Evolutionary conservation across 2,329 filamentous ascomycete species (phyloP).

Genomic region (Aspergillus brunneoviolaceus): DNA sequence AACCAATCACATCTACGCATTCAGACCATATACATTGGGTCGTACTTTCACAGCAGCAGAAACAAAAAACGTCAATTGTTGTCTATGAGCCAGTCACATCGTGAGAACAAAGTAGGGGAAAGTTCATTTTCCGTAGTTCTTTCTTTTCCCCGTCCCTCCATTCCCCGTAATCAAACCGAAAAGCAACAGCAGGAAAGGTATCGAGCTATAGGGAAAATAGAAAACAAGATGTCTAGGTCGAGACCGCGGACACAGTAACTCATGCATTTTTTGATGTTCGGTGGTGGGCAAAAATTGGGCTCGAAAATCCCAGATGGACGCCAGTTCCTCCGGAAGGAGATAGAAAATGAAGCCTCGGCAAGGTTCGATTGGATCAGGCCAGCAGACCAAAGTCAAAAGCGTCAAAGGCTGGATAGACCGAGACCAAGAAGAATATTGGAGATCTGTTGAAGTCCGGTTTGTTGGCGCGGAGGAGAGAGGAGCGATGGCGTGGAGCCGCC

Average conservation of each 20-base stretch:
- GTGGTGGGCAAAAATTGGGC: constrained; percentile 4
- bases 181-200: constrained; percentile 2
- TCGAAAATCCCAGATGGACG: constrained; percentile 3
- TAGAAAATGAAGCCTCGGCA: neutral
- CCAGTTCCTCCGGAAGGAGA: constrained; percentile 2
- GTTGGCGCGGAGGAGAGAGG: neutral
- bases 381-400: constrained; percentile 23
- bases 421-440: neutral
- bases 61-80: constrained; percentile 12
- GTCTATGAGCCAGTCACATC: constrained; percentile 24
- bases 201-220: constrained; percentile 3
- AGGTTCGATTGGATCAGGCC: constrained; percentile 18
- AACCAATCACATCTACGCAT: too few species aligned
- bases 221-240: constrained; percentile 13
- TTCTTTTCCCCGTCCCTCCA: constrained; percentile 11
- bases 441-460: neutral
- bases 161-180: constrained; percentile 10
- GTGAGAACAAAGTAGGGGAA: neutral
- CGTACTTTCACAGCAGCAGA: neutral
- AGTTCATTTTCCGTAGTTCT: neutral
- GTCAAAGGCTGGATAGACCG: constrained; percentile 2
- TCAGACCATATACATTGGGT: neutral
- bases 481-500: neutral
- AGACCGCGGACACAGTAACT: constrained; percentile 1
- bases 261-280: neutral